Percentiles rank a stretch among this genome's conserved stretches.
Conservation (phyloP, 441 rosid genomes). For the Adansonia madagascariensis region DNA sequence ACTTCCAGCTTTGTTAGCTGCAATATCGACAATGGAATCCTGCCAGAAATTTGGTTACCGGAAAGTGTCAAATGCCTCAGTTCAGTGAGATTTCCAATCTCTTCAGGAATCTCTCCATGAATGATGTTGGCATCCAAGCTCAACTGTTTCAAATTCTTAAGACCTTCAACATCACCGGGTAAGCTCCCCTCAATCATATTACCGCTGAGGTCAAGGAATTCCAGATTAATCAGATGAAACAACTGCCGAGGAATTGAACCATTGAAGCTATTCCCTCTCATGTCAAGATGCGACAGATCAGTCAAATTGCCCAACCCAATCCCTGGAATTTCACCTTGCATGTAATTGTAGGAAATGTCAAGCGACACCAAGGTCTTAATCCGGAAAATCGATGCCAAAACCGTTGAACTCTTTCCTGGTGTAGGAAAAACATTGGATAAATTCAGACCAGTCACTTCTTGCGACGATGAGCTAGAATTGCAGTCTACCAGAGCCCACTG, state of each 20-base stretch:
- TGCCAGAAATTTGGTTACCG: constrained; percentile 33
- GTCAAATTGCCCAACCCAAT: constrained; percentile 37
- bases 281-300: constrained; percentile 25
- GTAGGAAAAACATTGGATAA: constrained; percentile 19
- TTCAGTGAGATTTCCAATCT: constrained; percentile 34
- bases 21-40: constrained; percentile 34
- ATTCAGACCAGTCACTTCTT: constrained; percentile 29
- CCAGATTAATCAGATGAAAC: constrained; percentile 32
- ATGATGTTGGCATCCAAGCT: constrained; percentile 30
- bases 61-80: constrained; percentile 22
- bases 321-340: constrained; percentile 37
- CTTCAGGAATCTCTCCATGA: constrained; percentile 38
- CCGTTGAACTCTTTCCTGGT: constrained; percentile 19
- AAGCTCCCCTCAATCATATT: constrained; percentile 34
- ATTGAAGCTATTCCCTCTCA: constrained; percentile 31
- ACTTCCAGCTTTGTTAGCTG: constrained; percentile 32
- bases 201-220: constrained; percentile 24
- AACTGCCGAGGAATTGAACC: constrained; percentile 33
- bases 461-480: constrained; percentile 21
- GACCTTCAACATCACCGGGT: constrained; percentile 24
- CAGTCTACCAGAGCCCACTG: constrained; percentile 35
- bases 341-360: constrained; percentile 28
- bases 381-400: constrained; percentile 33
- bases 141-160: constrained; percentile 34
- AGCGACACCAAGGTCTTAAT: constrained; percentile 32